Evolutionary conservation across 2,329 filamentous ascomycete species (phyloP).

Genomic region (Pseudocercospora ulei): DNA sequence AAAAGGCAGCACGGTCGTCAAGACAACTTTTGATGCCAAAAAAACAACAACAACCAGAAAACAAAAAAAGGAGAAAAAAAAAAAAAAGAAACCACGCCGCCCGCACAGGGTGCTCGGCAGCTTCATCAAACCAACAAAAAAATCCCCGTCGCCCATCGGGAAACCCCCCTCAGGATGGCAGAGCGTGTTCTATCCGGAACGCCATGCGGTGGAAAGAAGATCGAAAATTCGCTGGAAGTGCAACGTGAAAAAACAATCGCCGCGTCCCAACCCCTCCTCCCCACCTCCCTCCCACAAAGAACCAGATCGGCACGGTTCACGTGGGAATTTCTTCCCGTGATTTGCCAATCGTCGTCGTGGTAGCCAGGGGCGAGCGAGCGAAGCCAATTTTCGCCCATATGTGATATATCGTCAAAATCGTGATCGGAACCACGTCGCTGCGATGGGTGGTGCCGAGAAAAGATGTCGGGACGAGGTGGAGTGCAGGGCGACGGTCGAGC

Average conservation of each 20-base stretch:
- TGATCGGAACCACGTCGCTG: conserved; percentile 21
- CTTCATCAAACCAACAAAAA: too few species aligned
- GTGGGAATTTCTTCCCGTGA: neutral
- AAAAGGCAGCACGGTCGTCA: too few species aligned
- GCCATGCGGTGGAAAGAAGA: conserved; percentile 19
- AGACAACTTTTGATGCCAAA: too few species aligned
- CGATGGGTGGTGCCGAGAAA: conserved; percentile 20
- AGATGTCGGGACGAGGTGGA: conserved; percentile 16
- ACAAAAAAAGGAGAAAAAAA: too few species aligned
- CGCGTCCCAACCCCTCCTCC: neutral
- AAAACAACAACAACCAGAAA: too few species aligned
- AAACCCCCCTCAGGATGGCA: conserved; percentile 8
- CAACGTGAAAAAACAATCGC: conserved; percentile 20
- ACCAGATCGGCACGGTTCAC: too few species aligned
- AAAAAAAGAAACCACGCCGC: too few species aligned
- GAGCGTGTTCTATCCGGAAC: conserved; percentile 20
- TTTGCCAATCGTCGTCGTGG: conserved; percentile 1
- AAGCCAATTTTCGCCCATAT: conserved; percentile 10
- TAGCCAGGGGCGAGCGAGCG: conserved; percentile 5
- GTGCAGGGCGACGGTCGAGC: conserved; percentile 15
- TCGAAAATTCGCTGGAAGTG: conserved; percentile 22
- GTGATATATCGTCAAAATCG: conserved; percentile 22
- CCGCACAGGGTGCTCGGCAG: too few species aligned
- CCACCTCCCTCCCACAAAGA: too few species aligned
- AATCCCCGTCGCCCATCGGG: conserved; percentile 7